Evolutionary conservation across 495 filamentous ascomycete species (phyloP), one percentile per base, ranked within the genome.

Genomic region (Hypoxylon trugodes): DNA sequence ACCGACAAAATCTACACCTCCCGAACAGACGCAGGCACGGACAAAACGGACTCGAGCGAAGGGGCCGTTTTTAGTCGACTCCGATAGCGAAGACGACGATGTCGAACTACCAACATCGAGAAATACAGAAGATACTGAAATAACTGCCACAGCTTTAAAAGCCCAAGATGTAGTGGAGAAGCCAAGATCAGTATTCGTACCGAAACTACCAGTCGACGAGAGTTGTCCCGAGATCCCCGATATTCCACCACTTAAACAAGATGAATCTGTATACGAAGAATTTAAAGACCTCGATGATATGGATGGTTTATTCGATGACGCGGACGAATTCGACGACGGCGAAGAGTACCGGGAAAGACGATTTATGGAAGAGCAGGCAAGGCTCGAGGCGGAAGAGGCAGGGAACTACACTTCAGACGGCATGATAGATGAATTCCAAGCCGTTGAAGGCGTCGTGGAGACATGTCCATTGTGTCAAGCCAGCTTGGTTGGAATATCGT

Each of bases 381-480:
- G 75, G 35, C 73, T 89, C 6, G 87, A 89, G 56, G 77, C 76
- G 22, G 80, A 75, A 45, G 82, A 83, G 57, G 77, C 77, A 1
- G 70, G 59, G 10, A 57, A 68, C 25, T 73, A 79, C 7, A 65
- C 69, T 9, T 75, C 77, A 42, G 72, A 76, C 15, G 75, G 75
- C 35, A 54, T 64, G 4, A 32, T 67, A 6, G 70, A 73, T 28
- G 54, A 59, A 1, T 60, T 61, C 6, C 21, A 42, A 4, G 53
- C 62, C 9, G 56, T 65, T 8, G 68, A 70, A 22, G 65, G 67
- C 13, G 76, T 79, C 64, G 65, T 71, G 25, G 70, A 74, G 47
- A 68, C 74, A 46, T 97, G 93, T 76, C 93, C 93, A 1, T 85
- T 97, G 37, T 97, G 93, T 66, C 82, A 83, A 65, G 77, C 76